These are phyloP conservation scores for Fusarium temperatum DNA, from an alignment of 2,329 filamentous ascomycete species.

Conservation along the genomic window DNA sequence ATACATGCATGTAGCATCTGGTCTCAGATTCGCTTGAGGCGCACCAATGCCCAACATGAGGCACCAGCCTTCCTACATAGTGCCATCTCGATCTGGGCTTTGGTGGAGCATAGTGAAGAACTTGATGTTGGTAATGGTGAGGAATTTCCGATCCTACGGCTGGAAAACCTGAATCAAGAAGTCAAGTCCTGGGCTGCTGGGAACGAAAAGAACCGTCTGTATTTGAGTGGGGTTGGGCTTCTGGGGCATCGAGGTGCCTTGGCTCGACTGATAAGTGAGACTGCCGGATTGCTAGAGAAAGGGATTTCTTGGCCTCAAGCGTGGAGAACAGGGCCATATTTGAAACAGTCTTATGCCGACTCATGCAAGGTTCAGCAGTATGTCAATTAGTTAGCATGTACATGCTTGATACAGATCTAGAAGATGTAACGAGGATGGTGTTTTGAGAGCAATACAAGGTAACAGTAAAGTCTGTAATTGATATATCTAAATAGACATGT, in stretches of 20 bases:
- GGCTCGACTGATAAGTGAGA: background rate
- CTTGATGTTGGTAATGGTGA: background rate
- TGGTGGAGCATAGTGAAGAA: background rate
- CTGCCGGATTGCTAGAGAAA: background rate
- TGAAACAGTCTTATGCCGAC: background rate
- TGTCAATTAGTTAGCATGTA: background rate
- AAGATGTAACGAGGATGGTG: background rate
- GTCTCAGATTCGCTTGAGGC: background rate
- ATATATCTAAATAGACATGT: background rate
- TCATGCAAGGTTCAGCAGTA: background rate
- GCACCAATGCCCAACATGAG: background rate
- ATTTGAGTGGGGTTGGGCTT: background rate
- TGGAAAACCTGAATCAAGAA: background rate
- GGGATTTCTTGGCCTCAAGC: background rate
- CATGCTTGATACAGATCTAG: background rate
- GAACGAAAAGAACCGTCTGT: background rate
- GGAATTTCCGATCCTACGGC: background rate
- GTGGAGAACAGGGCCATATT: background rate
- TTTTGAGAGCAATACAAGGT: background rate
- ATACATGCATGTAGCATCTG: background rate
- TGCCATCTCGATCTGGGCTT: background rate
- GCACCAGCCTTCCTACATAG: background rate
- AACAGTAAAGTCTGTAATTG: background rate
- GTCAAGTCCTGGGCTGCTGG: background rate
- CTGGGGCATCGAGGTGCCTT: background rate